A percentile compares a stretch with the other conserved stretches of the same genome.
Evolutionary conservation across 2,329 filamentous ascomycete species (phyloP).

Genomic region (Paecilomyces dactylethromorphus): DNA sequence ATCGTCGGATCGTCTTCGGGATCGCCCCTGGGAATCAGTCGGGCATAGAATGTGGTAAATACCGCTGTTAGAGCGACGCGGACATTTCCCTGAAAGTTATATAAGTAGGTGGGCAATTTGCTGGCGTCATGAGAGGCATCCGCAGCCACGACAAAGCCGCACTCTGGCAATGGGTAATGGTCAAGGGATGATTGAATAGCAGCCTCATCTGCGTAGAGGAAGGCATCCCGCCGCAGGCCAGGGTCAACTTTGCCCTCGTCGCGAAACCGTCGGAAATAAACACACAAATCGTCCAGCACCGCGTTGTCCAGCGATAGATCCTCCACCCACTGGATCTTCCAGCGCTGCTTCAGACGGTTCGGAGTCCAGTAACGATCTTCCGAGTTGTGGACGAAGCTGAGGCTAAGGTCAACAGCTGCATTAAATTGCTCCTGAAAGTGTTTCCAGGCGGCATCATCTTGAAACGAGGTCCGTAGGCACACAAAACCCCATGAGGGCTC

Average conservation of each 20-base stretch:
- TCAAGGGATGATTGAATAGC: not conserved
- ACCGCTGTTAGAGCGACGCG: not conserved
- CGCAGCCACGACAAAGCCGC: not conserved
- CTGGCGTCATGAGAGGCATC: not conserved
- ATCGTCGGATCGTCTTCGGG: not conserved
- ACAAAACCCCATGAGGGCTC: no score
- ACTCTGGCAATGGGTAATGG: not conserved
- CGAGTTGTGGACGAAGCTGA: not conserved
- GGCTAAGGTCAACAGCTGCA: not conserved
- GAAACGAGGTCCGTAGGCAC: no score
- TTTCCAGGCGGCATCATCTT: not conserved
- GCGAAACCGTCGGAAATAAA: not conserved
- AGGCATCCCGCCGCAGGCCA: not conserved
- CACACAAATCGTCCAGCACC: not conserved
- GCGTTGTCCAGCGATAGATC: not conserved
- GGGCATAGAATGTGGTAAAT: not conserved
- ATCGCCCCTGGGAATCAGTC: not conserved
- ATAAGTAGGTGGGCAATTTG: not conserved
- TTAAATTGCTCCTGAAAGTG: not conserved
- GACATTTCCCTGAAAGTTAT: not conserved
- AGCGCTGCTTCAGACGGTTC: not conserved
- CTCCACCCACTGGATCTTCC: not conserved
- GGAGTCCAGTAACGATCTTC: not conserved
- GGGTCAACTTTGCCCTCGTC: not conserved
- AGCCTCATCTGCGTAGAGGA: not conserved